A percentile compares a stretch with the other conserved stretches of the same genome.
These are phyloP conservation scores for Ustilago xerochloae DNA, from an alignment of 1,284 basidiomycete species.

Conservation along the genomic window DNA sequence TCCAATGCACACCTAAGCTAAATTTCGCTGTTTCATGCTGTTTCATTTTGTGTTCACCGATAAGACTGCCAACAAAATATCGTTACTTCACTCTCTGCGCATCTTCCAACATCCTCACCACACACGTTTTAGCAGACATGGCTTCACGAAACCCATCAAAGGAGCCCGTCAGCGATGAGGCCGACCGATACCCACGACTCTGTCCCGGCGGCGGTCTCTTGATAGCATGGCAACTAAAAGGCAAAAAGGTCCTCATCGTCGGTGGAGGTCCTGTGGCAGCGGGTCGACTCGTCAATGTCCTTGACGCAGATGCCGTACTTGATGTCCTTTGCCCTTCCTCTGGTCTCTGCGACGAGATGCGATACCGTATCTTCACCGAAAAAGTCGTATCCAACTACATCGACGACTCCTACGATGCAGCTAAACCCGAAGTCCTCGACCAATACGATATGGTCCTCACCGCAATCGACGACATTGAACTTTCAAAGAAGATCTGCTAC, in stretches of 20 bases:
- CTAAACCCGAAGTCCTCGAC: slow-evolving; percentile 22
- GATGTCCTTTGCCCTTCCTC: slow-evolving; percentile 63
- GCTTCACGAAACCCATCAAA: slow-evolving; percentile 41
- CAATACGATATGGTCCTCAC: slow-evolving; percentile 86
- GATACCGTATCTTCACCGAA: slow-evolving; percentile 54
- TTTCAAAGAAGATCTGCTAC: slow-evolving; percentile 78
- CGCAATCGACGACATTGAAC: slow-evolving; percentile 85
- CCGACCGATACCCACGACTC: slow-evolving; percentile 57
- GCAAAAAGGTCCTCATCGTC: slow-evolving; percentile 82
- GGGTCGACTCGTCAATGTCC: slow-evolving; percentile 70
- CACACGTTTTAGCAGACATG: slow-evolving; percentile 14
- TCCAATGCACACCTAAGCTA: slow-evolving; percentile 26
- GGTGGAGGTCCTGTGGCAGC: slow-evolving; percentile 89
- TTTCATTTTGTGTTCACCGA: slow-evolving; percentile 7
- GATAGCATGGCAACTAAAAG: slow-evolving; percentile 86
- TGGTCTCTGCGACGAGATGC: slow-evolving; percentile 63
- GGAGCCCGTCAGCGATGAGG: slow-evolving; percentile 10
- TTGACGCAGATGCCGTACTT: slow-evolving; percentile 64
- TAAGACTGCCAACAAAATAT: too few species aligned
- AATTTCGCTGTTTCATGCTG: slow-evolving; percentile 23
- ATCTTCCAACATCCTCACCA: neutral
- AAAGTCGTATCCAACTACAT: slow-evolving; percentile 53
- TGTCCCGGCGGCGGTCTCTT: slow-evolving; percentile 77
- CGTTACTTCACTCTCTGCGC: too few species aligned
- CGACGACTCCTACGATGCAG: slow-evolving; percentile 66